Percentiles rank a stretch among this genome's conserved stretches.
Evolutionary conservation across 306 rosid species (phyloP).

Genomic region (Erythrophleum fordii): DNA sequence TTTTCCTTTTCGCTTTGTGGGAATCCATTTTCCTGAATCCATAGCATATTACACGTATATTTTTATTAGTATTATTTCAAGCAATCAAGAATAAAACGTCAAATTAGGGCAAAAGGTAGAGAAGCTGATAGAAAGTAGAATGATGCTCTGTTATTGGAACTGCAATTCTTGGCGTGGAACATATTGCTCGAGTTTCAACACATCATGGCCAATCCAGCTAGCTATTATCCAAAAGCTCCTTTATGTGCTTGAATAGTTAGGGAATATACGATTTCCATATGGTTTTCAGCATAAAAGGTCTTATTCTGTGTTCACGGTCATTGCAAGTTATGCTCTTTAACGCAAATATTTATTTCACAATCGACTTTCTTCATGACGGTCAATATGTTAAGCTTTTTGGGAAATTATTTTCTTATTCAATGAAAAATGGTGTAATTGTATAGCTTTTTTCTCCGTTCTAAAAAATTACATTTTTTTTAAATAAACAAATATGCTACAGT

Average conservation of each 20-base stretch:
- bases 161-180: constrained; percentile 31
- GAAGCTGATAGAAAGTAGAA: constrained; percentile 33
- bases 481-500: too few species aligned
- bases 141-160: constrained; percentile 33
- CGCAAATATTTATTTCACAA: not conserved
- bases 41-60: not conserved
- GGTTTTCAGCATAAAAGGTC: constrained; percentile 2
- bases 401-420: too few species aligned
- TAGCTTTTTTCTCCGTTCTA: too few species aligned
- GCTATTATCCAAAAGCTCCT: not conserved
- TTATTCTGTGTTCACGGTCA: not conserved
- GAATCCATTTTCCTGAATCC: constrained; percentile 45
- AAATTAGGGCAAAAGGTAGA: constrained; percentile 35
- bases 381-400: too few species aligned
- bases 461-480: too few species aligned
- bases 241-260: not conserved
- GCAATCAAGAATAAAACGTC: constrained; percentile 51
- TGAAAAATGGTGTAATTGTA: too few species aligned
- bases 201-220: not conserved
- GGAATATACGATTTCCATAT: constrained; percentile 37
- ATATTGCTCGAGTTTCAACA: not conserved
- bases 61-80: constrained; percentile 13
- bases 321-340: not conserved
- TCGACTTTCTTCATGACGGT: too few species aligned
- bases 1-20: constrained; percentile 40